phyloP scores from a whole-genome alignment of 352 stramenopile genomes.

The Phytophthora kernoviae region DNA sequence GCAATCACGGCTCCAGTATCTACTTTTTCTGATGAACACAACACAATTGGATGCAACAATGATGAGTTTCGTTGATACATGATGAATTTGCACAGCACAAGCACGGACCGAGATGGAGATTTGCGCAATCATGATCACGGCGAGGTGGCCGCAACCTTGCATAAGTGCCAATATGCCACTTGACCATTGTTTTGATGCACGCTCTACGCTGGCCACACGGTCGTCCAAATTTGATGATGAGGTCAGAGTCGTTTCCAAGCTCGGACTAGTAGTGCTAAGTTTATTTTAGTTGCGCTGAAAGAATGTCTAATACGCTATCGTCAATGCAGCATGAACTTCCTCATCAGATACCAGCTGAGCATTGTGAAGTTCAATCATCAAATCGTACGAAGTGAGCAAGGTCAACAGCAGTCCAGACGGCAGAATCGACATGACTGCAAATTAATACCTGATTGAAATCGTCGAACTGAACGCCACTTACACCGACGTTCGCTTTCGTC shows the following conservation, averaged over 20 bases:
- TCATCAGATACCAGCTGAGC: conserved; percentile 22
- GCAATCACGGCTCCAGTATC: conserved; percentile 51
- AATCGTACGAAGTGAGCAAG: not conserved
- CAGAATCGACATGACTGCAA: not conserved
- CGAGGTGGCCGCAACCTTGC: conserved; percentile 67
- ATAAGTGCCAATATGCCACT: conserved; percentile 83
- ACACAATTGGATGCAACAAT: not conserved
- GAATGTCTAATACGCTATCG: conserved; percentile 18
- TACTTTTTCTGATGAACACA: conserved; percentile 44
- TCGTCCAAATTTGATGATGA: conserved; percentile 6
- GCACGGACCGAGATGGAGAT: conserved; percentile 59
- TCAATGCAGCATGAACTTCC: conserved; percentile 14
- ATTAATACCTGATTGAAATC: conserved; percentile 27
- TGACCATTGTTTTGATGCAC: conserved; percentile 45
- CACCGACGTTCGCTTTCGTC: not conserved
- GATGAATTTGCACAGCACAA: not conserved
- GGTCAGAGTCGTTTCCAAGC: conserved; percentile 24
- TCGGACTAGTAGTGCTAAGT: not conserved
- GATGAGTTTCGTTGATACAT: not conserved
- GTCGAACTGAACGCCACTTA: conserved; percentile 10
- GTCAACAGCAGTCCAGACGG: not conserved
- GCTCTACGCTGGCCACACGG: not conserved
- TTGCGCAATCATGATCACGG: conserved; percentile 57
- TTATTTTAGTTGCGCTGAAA: conserved; percentile 22
- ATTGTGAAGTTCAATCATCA: not conserved